Percentiles rank a stretch among this genome's conserved stretches.
Conservation (phyloP, 805 yeast genomes). For the Kluyveromyces lactis region DNA sequence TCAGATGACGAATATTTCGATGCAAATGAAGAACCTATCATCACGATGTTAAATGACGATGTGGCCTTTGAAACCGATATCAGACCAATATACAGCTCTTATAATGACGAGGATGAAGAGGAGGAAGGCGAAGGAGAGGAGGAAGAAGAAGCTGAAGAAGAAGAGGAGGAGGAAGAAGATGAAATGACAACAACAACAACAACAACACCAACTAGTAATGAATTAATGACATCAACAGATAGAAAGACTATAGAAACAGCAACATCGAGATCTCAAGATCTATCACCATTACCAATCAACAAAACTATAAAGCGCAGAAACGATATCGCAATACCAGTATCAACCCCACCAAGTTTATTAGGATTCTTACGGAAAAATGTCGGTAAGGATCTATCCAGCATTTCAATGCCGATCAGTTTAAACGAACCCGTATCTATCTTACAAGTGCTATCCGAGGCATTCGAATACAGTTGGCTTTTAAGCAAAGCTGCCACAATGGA, state of each 20-base stretch:
- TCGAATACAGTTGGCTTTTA: constrained; percentile 67
- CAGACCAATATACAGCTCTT: constrained; percentile 2
- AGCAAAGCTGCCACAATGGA: constrained; percentile 45
- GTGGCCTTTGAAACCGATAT: constrained; percentile 12
- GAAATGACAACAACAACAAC: neutral
- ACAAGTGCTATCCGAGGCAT: constrained; percentile 69
- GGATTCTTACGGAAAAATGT: constrained; percentile 80
- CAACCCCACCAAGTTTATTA: constrained; percentile 75
- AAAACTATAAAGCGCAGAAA: constrained; percentile 42
- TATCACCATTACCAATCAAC: constrained; percentile 62
- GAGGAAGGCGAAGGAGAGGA: constrained; percentile 3
- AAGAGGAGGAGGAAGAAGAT: constrained; percentile 6
- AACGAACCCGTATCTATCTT: constrained; percentile 86
- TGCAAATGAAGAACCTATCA: constrained; percentile 51
- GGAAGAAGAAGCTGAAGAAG: constrained; percentile 5
- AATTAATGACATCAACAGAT: neutral
- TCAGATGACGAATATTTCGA: constrained; percentile 51
- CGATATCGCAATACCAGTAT: constrained; percentile 48
- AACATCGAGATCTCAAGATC: constrained; percentile 22
- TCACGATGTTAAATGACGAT: constrained; percentile 43
- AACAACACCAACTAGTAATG: neutral
- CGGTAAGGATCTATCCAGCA: constrained; percentile 78
- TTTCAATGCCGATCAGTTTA: constrained; percentile 89
- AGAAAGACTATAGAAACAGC: neutral
- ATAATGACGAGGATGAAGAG: constrained; percentile 11